Evolutionary conservation across 2,329 filamentous ascomycete genomes (phyloP).

Genomic region (Teratosphaeria destructans): DNA sequence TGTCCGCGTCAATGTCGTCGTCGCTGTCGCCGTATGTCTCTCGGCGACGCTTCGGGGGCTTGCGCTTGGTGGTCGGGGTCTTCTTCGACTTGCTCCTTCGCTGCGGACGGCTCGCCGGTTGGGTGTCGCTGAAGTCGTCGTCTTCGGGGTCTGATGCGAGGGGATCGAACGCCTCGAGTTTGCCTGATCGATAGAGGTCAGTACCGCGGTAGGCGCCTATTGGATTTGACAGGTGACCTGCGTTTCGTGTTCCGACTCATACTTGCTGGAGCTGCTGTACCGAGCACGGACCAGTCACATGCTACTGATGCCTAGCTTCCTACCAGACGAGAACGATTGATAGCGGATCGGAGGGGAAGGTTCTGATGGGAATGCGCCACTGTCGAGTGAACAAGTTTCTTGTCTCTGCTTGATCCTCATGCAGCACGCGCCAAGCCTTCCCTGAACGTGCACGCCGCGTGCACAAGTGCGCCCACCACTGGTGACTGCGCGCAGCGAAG

Average conservation of each 20-base stretch:
- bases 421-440: not conserved
- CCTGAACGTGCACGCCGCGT: not conserved
- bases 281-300: not conserved
- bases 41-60: slow-evolving; percentile 26
- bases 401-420: not conserved
- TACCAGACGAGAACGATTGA: no score
- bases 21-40: slow-evolving; percentile 31
- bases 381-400: not conserved
- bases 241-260: not conserved
- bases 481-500: not conserved
- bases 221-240: not conserved
- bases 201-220: not conserved
- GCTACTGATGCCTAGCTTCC: not conserved
- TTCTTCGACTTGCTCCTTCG: slow-evolving; percentile 15
- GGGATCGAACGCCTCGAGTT: slow-evolving; percentile 22
- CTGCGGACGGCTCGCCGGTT: slow-evolving; percentile 9
- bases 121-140: slow-evolving; percentile 24
- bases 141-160: slow-evolving; percentile 29
- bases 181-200: not conserved
- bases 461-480: not conserved
- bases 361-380: not conserved
- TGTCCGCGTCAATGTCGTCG: slow-evolving; percentile 35
- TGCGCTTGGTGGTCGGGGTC: slow-evolving; percentile 13
- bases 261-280: not conserved
- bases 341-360: not conserved